Percentiles rank a stretch among this genome's conserved stretches.
These are phyloP conservation scores for Marvania coccoides DNA, from an alignment of 139 green algal genomes.

Conservation along the genomic window DNA sequence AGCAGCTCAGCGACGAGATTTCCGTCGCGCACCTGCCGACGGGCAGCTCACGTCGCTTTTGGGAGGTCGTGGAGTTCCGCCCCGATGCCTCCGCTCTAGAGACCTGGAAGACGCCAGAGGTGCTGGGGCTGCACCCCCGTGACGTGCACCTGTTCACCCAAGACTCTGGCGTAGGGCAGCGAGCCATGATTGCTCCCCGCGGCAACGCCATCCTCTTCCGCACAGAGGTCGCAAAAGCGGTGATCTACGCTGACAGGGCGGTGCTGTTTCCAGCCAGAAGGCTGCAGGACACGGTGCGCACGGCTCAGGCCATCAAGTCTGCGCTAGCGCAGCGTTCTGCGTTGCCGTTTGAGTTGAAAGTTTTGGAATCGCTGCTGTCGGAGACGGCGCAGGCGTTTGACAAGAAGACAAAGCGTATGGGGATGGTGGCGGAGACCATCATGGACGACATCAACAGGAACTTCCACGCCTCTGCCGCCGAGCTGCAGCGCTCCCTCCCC, in stretches of 20 bases:
- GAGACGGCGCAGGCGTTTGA: constrained; percentile 34
- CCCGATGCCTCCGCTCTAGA: constrained; percentile 25
- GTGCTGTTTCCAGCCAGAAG: constrained; percentile 35
- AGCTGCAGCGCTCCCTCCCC: constrained; percentile 43
- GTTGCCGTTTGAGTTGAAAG: constrained; percentile 44
- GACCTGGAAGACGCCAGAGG: constrained; percentile 36
- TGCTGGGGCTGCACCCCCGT: constrained; percentile 25
- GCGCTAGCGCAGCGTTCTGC: constrained; percentile 7
- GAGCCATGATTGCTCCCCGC: constrained; percentile 17
- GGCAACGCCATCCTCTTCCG: constrained; percentile 31
- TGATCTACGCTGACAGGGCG: constrained; percentile 32
- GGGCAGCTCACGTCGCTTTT: constrained; percentile 5
- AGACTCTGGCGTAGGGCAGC: constrained; percentile 4
- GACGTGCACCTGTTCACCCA: constrained; percentile 40
- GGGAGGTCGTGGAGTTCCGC: constrained; percentile 40
- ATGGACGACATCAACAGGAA: constrained; percentile 31
- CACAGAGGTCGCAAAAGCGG: constrained; percentile 22
- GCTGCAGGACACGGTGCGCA: constrained; percentile 25
- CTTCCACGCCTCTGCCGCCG: constrained; percentile 15
- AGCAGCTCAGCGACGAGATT: constrained; percentile 21
- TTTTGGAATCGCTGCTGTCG: constrained; percentile 43
- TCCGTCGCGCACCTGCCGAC: constrained; percentile 9
- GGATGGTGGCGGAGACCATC: constrained; percentile 36
- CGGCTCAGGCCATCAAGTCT: constrained; percentile 26
- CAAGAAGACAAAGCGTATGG: constrained; percentile 24